Conservation (phyloP, 306 rosid species). For the Acacia melanoxylon region DNA sequence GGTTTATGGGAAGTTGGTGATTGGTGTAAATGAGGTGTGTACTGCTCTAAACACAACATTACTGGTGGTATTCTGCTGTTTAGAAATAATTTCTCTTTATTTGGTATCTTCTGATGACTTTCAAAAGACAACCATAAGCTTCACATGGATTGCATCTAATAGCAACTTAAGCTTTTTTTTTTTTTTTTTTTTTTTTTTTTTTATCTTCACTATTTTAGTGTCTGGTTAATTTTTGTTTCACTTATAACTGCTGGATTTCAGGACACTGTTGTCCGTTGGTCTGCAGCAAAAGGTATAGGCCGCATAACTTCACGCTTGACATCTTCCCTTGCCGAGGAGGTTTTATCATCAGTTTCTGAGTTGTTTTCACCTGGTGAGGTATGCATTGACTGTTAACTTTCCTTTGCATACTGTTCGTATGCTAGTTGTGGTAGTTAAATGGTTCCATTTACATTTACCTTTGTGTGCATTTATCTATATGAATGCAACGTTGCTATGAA, state of each 20-base stretch:
- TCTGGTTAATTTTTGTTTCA: neutral
- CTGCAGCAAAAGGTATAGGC: conserved; percentile 96
- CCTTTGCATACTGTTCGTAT: conserved; percentile 25
- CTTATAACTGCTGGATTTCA: conserved; percentile 41
- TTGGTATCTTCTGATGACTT: neutral
- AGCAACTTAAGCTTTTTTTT: conserved; percentile 25
- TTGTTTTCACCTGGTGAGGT: conserved; percentile 96
- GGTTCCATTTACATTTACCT: conserved; percentile 8
- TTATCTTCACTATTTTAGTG: conserved; percentile 11
- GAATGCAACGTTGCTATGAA: neutral
- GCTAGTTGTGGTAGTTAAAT: neutral
- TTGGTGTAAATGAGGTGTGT: neutral
- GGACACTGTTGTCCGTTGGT: conserved; percentile 99
- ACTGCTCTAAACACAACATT: conserved; percentile 14
- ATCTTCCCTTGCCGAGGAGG: conserved; percentile 84
- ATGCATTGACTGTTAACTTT: conserved; percentile 31
- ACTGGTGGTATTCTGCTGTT: conserved; percentile 12
- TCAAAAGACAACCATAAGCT: neutral
- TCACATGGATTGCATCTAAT: conserved; percentile 11
- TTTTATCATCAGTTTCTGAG: conserved; percentile 84
- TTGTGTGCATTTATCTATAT: neutral
- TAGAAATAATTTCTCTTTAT: neutral
- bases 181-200: conserved; percentile 9
- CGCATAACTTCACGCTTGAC: conserved; percentile 82
- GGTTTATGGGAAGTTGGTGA: neutral